These are phyloP conservation scores for Plantago elongata DNA, from an alignment of 257 asterid species.

Conservation along the genomic window DNA sequence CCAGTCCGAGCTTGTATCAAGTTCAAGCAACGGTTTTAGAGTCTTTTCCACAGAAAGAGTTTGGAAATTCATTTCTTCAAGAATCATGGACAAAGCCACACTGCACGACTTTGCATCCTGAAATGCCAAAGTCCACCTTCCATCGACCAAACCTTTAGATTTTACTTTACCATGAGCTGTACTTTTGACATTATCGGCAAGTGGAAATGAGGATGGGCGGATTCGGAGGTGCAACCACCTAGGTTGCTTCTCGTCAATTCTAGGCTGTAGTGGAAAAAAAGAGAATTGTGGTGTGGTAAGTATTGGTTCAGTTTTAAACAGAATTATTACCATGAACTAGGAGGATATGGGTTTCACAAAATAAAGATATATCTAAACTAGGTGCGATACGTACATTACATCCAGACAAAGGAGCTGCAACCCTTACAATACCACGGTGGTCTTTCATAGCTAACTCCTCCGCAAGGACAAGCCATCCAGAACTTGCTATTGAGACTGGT, in stretches of 20 bases:
- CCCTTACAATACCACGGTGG: constrained; percentile 68
- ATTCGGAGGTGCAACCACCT: constrained; percentile 96
- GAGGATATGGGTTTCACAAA: background rate
- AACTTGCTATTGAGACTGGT: constrained; percentile 61
- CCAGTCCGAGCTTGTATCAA: constrained; percentile 31
- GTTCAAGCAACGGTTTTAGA: constrained; percentile 55
- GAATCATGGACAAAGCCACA: constrained; percentile 60
- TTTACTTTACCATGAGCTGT: constrained; percentile 49
- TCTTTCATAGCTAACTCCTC: constrained; percentile 60
- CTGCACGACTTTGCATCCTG: constrained; percentile 73
- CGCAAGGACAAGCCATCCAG: constrained; percentile 88
- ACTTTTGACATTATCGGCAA: constrained; percentile 37
- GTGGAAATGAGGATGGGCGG: constrained; percentile 73
- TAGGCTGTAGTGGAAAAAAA: constrained; percentile 56
- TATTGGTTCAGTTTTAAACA: background rate
- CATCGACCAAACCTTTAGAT: constrained; percentile 72
- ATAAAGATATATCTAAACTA: background rate
- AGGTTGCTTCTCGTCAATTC: constrained; percentile 67
- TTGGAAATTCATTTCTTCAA: constrained; percentile 59
- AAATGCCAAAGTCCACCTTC: constrained; percentile 96
- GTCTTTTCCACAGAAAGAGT: constrained; percentile 54
- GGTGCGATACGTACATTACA: constrained; percentile 62
- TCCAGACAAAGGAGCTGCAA: constrained; percentile 87
- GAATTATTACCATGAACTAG: background rate
- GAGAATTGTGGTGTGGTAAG: background rate